Evolutionary conservation across 1,139 yeast species (phyloP).

Genomic region (Debaryomyces sp.): DNA sequence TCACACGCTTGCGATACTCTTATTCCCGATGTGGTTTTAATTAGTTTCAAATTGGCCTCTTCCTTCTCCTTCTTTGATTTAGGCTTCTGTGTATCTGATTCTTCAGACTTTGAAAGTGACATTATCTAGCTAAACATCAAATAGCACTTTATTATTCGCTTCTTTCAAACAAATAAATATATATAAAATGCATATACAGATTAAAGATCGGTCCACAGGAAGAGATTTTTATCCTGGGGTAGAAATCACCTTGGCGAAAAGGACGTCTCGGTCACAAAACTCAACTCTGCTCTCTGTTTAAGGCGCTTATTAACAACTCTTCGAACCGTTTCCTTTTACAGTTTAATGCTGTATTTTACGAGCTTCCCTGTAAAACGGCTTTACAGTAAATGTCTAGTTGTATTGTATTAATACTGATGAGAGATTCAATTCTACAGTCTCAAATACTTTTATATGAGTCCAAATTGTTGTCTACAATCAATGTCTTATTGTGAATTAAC

Average conservation of each 20-base stretch:
- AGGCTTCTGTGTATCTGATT: neutral
- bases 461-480: too few species aligned
- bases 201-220: slow-evolving; percentile 5
- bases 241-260: slow-evolving; percentile 3
- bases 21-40: slow-evolving; percentile 42
- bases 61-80: slow-evolving; percentile 17
- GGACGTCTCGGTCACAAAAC: slow-evolving; percentile 3
- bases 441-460: too few species aligned
- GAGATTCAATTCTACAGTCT: too few species aligned
- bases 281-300: neutral
- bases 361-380: neutral
- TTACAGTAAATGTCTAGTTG: neutral
- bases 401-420: neutral
- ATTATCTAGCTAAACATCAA: slow-evolving; percentile 5
- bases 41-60: slow-evolving; percentile 38
- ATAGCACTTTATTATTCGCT: neutral
- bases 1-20: slow-evolving; percentile 81
- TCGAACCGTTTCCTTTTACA: neutral
- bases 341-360: neutral
- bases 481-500: neutral
- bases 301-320: neutral
- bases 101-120: slow-evolving; percentile 3
- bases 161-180: neutral
- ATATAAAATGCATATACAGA: neutral
- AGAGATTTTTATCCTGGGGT: slow-evolving; percentile 5